Percentiles rank a stretch among this genome's conserved stretches.
These are phyloP conservation scores for Berkeleyomyces basicola DNA, from an alignment of 2,329 filamentous ascomycete genomes.

Conservation along the genomic window DNA sequence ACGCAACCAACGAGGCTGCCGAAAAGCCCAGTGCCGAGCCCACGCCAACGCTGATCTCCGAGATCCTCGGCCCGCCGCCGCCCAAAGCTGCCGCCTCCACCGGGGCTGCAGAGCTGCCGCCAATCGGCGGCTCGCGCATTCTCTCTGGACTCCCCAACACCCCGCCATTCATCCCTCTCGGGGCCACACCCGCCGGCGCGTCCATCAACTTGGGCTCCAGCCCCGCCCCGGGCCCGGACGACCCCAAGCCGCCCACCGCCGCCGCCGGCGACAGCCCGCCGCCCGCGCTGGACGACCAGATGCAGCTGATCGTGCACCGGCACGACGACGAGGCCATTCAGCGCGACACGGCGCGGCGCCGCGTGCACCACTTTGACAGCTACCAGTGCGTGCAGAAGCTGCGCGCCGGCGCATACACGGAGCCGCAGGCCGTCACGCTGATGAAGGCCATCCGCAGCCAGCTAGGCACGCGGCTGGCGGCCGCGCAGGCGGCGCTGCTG, in stretches of 20 bases:
- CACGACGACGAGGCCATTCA: not conserved
- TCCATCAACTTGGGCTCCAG: not conserved
- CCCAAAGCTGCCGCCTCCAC: not conserved
- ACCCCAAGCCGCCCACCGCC: not conserved
- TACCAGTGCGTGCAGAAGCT: constrained; percentile 78
- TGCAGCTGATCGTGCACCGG: constrained; percentile 5
- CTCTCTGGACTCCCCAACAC: not conserved
- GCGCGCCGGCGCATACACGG: constrained; percentile 50
- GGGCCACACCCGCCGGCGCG: not conserved
- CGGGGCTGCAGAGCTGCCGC: not conserved
- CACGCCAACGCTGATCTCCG: not conserved
- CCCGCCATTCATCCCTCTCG: not conserved
- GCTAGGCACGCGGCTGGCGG: constrained; percentile 60
- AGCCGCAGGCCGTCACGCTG: constrained; percentile 58
- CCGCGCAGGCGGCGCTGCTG: constrained; percentile 65
- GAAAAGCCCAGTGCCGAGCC: not conserved
- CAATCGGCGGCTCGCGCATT: not conserved
- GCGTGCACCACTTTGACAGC: constrained; percentile 93
- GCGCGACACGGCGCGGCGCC: not conserved
- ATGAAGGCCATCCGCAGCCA: constrained; percentile 85
- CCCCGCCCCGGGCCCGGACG: not conserved
- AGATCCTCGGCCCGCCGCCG: not conserved
- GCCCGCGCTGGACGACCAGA: not conserved
- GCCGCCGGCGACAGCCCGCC: not conserved
- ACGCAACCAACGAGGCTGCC: not conserved